These are phyloP conservation scores for Metschnikowia arizonensis DNA, from an alignment of 805 yeast genomes.

Conservation along the genomic window DNA sequence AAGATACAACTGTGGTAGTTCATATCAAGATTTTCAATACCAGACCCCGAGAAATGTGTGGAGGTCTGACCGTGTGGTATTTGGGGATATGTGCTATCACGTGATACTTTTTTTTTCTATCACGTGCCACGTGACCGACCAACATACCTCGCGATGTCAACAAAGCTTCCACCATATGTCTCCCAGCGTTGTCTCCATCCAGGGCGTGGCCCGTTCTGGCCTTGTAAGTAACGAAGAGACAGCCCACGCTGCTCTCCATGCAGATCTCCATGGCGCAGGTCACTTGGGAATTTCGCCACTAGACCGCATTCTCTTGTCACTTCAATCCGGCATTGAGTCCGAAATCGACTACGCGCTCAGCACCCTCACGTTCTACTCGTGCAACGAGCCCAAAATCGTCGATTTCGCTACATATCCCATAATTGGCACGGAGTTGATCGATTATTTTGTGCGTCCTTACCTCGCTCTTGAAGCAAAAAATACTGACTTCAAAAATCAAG, in stretches of 20 bases:
- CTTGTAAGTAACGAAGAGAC: slow-evolving; percentile 11
- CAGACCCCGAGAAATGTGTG: too few species aligned
- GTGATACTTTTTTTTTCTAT: too few species aligned
- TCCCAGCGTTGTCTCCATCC: slow-evolving; percentile 17
- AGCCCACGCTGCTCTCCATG: slow-evolving; percentile 10
- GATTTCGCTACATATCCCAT: slow-evolving; percentile 42
- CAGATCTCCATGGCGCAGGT: slow-evolving; percentile 22
- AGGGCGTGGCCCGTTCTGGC: slow-evolving; percentile 16
- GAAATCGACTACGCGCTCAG: slow-evolving; percentile 73
- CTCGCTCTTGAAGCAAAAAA: slow-evolving; percentile 17
- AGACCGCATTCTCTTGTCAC: slow-evolving; percentile 65
- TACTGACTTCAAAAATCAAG: slow-evolving; percentile 8
- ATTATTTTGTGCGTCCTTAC: slow-evolving; percentile 34
- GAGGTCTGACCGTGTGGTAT: too few species aligned
- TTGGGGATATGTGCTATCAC: too few species aligned
- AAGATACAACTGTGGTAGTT: too few species aligned
- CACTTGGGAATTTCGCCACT: slow-evolving; percentile 60
- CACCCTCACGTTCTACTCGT: slow-evolving; percentile 47
- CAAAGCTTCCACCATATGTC: slow-evolving; percentile 8
- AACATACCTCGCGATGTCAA: not conserved
- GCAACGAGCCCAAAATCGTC: slow-evolving; percentile 47
- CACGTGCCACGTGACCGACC: not conserved
- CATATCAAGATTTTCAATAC: too few species aligned
- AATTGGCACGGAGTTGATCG: slow-evolving; percentile 40
- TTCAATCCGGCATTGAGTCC: slow-evolving; percentile 56